Evolutionary conservation across 257 asterid genomes (phyloP).

Genomic region (Thymus mandschuricus): DNA sequence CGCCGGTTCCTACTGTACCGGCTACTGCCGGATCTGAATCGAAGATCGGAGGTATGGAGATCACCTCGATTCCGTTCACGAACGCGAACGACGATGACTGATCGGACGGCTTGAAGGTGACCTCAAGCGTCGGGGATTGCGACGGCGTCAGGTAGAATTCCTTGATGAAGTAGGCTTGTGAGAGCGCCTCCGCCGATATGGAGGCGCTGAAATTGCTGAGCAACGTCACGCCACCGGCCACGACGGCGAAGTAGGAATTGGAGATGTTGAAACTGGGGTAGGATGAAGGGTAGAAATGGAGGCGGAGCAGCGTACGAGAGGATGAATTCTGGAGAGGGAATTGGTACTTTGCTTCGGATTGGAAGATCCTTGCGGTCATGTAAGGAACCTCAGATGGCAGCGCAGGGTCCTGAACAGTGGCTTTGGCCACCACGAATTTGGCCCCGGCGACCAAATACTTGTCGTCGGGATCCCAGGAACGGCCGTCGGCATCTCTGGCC

Average conservation of each 20-base stretch:
- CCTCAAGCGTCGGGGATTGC: constrained; percentile 38
- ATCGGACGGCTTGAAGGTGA: constrained; percentile 64
- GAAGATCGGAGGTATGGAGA: constrained; percentile 55
- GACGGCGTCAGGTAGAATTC: constrained; percentile 65
- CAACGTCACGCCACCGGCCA: constrained; percentile 55
- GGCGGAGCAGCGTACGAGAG: constrained; percentile 60
- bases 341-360: constrained; percentile 53
- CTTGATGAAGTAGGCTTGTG: constrained; percentile 78
- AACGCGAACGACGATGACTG: constrained; percentile 60
- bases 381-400: constrained; percentile 64
- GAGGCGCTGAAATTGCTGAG: constrained; percentile 75
- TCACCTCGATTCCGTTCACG: constrained; percentile 78
- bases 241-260: constrained; percentile 60
- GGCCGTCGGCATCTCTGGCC: constrained; percentile 59
- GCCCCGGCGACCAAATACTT: constrained; percentile 47
- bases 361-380: constrained; percentile 77
- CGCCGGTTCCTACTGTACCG: constrained; percentile 37
- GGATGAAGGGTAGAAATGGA: constrained; percentile 80
- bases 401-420: constrained; percentile 67
- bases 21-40: constrained; percentile 47
- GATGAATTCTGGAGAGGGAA: constrained; percentile 54
- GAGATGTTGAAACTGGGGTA: constrained; percentile 68
- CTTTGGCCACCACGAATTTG: constrained; percentile 44
- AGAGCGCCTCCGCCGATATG: constrained; percentile 72
- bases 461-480: constrained; percentile 69